Conservation (phyloP, 805 yeast species). For the Ogataea polymorpha region DNA sequence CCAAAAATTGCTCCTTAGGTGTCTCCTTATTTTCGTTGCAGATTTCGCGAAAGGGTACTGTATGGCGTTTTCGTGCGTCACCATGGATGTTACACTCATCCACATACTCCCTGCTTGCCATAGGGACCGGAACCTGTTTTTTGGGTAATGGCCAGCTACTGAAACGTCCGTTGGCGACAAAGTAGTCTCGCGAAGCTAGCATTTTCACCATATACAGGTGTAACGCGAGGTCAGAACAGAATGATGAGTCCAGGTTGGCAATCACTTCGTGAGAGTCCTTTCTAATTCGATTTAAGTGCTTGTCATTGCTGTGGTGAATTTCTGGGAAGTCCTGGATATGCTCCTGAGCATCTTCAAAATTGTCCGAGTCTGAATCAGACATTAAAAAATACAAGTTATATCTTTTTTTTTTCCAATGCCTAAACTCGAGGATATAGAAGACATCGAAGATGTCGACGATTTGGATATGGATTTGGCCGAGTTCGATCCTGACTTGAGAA, state of each 20-base stretch:
- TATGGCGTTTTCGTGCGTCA: not conserved
- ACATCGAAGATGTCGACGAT: slow-evolving; percentile 83
- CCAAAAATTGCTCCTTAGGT: slow-evolving; percentile 15
- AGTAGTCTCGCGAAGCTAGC: slow-evolving; percentile 36
- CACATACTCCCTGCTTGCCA: slow-evolving; percentile 24
- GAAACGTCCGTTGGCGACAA: slow-evolving; percentile 43
- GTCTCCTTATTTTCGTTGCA: slow-evolving; percentile 10
- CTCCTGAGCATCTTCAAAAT: slow-evolving; percentile 14
- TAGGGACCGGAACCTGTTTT: slow-evolving; percentile 38
- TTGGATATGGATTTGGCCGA: slow-evolving; percentile 93
- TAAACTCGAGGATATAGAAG: slow-evolving; percentile 65
- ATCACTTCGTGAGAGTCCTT: slow-evolving; percentile 25
- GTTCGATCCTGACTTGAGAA: slow-evolving; percentile 67
- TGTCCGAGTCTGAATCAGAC: slow-evolving; percentile 10
- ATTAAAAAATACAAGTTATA: slow-evolving; percentile 1
- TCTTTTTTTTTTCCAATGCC: slow-evolving; percentile 46
- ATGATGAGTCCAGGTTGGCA: slow-evolving; percentile 45
- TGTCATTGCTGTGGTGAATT: slow-evolving; percentile 1
- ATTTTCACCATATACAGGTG: slow-evolving; percentile 63
- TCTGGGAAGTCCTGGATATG: slow-evolving; percentile 2
- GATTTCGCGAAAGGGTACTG: slow-evolving; percentile 7
- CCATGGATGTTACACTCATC: slow-evolving; percentile 20
- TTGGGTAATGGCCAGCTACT: slow-evolving; percentile 56
- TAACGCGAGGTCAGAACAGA: slow-evolving; percentile 53
- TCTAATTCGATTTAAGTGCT: slow-evolving; percentile 9